These are phyloP conservation scores for Puccinia polysora DNA, from an alignment of 1,284 basidiomycete genomes.

Conservation along the genomic window DNA sequence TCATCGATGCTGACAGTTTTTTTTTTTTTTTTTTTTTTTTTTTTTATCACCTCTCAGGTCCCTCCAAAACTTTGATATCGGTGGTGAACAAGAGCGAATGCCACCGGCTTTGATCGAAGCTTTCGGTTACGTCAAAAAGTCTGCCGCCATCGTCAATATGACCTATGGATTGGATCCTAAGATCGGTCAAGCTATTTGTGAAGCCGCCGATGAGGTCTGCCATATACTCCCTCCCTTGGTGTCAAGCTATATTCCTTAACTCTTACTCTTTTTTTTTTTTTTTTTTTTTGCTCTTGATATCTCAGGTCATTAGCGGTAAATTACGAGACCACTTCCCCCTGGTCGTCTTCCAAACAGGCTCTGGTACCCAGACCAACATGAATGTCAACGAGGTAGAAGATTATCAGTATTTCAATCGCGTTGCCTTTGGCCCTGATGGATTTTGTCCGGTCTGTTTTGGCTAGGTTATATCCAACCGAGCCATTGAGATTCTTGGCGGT, in stretches of 20 bases:
- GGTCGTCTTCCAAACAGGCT: slow-evolving; percentile 98
- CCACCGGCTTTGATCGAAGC: slow-evolving; percentile 93
- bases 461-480: slow-evolving; percentile 94
- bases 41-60: too few relatives aligned
- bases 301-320: slow-evolving; percentile 87
- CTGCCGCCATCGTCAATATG: slow-evolving; percentile 86
- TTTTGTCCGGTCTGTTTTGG: not conserved
- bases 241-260: not conserved
- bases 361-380: slow-evolving; percentile 99
- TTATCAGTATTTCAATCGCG: too few relatives aligned
- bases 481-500: slow-evolving; percentile 94
- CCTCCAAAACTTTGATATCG: slow-evolving; percentile 97
- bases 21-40: too few relatives aligned
- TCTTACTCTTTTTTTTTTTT: not conserved
- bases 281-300: not conserved
- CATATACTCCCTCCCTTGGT: not conserved
- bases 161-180: slow-evolving; percentile 85
- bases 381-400: slow-evolving; percentile 97
- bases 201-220: slow-evolving; percentile 83
- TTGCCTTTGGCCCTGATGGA: too few relatives aligned
- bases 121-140: slow-evolving; percentile 96
- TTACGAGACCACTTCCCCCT: slow-evolving; percentile 93
- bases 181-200: slow-evolving; percentile 79
- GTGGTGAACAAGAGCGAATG: slow-evolving; percentile 84
- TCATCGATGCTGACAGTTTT: too few relatives aligned